Evolutionary conservation across 1,139 yeast genomes (phyloP).

Genomic region (Pichia sp.): DNA sequence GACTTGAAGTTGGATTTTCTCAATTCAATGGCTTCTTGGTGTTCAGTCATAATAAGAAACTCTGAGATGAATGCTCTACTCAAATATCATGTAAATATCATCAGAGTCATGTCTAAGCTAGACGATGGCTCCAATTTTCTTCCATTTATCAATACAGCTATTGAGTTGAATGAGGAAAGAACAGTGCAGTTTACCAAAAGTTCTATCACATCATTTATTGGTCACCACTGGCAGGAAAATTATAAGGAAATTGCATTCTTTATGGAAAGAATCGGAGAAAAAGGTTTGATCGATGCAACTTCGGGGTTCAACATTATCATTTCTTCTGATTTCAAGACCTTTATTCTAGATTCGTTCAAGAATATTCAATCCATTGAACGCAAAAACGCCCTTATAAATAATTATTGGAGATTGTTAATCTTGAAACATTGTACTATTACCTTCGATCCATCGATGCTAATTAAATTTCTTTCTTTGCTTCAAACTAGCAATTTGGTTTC

Average conservation of each 20-base stretch:
- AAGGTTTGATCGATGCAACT: slow-evolving; percentile 21
- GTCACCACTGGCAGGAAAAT: slow-evolving; percentile 34
- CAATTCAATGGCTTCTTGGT: slow-evolving; percentile 38
- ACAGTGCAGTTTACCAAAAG: slow-evolving; percentile 45
- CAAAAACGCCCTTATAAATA: slow-evolving; percentile 32
- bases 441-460: slow-evolving; percentile 19
- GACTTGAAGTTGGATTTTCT: slow-evolving; percentile 29
- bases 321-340: slow-evolving; percentile 30
- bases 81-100: slow-evolving; percentile 38
- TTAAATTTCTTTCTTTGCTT: slow-evolving; percentile 18
- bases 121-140: slow-evolving; percentile 40
- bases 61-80: slow-evolving; percentile 49
- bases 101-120: slow-evolving; percentile 26
- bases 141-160: slow-evolving; percentile 46
- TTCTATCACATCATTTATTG: slow-evolving; percentile 48
- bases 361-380: slow-evolving; percentile 14
- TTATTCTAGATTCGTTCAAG: slow-evolving; percentile 22
- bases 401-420: slow-evolving; percentile 40
- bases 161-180: slow-evolving; percentile 43
- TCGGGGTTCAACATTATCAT: slow-evolving; percentile 23
- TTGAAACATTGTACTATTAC: slow-evolving; percentile 28
- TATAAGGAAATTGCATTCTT: slow-evolving; percentile 44
- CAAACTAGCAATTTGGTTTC: slow-evolving; percentile 2
- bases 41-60: slow-evolving; percentile 54
- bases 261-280: slow-evolving; percentile 35